Base-by-base conservation (phyloP, 495 filamentous ascomycete genomes). In the Annulohypoxylon moriforme region DNA sequence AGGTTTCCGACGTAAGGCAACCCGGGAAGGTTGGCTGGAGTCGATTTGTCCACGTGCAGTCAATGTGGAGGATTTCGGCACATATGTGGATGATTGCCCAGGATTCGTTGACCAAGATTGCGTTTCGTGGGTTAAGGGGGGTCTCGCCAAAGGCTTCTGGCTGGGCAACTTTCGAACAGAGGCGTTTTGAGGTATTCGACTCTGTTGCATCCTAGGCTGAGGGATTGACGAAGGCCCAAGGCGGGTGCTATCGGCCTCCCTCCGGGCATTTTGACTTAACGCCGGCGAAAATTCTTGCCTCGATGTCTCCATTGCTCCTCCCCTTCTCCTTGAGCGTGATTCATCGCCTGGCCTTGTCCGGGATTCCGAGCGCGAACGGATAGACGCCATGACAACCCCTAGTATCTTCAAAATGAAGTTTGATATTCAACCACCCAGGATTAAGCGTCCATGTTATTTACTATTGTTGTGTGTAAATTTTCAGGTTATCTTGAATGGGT, bases 1-100 rank as follows among this genome's bases (percentile, higher is more conserved):
- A 29, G 79, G 81, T 69, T 86, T 87, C 64, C 84, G 80, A 56
- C 81, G 75, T 49, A 86, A 77, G 2, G 82, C 73, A 49, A 81
- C 81, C 44, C 80, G 79, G 25, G 80, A 78, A 38, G 77, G 76
- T 34, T 78, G 79, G 18, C 24, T 57, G 20, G 59, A 27, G 31
- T 65, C 72, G 25, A 25, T 38, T 49, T 20, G 61, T n/a, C 60
- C 67, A 18, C 58, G 62, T 20, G 47, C 25, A 34, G 59, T 25
- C 10, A 64, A 31, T 57, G 57, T 68, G 2, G 64, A 63, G 6
- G 72, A 60, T 16, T 64, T 57, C 44, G 74, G 72, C 58, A 75
- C 38, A 47, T 62, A 33, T 40, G 64, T 46, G 20, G 58, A 63
- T 22, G 71, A 64, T 18, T 57, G 57, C 16, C 57, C 68, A 27